phyloP scores from a whole-genome alignment of 345 rosid species.

The Linum trigynum region DNA sequence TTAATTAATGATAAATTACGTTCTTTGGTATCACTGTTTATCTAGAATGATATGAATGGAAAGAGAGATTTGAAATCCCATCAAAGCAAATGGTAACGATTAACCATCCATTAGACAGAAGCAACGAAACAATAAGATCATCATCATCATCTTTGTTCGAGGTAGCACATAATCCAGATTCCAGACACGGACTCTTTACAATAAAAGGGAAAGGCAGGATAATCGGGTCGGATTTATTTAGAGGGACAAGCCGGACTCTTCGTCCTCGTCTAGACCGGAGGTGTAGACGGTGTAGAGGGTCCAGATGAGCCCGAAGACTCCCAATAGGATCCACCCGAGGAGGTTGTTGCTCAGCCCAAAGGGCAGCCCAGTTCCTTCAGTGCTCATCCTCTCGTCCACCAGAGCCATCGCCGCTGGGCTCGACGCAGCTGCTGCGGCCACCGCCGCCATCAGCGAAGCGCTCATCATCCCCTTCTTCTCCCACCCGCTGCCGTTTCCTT shows the following conservation, averaged over 20 bases:
- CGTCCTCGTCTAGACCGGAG: slow-evolving; percentile 66
- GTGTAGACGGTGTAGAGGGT: slow-evolving; percentile 62
- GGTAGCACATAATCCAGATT: background rate
- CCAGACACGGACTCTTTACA: slow-evolving; percentile 4
- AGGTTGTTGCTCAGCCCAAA: slow-evolving; percentile 94
- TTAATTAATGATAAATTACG: too few species aligned
- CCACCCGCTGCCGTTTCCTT: slow-evolving; percentile 24
- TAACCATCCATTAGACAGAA: too few species aligned
- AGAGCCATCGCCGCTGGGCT: slow-evolving; percentile 66
- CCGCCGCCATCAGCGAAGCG: slow-evolving; percentile 42
- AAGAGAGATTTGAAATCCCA: slow-evolving; percentile 10
- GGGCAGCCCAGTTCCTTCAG: slow-evolving; percentile 93
- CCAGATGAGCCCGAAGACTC: slow-evolving; percentile 83
- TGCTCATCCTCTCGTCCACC: slow-evolving; percentile 82
- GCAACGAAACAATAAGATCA: too few species aligned
- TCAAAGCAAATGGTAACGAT: background rate
- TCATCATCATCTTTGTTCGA: too few species aligned
- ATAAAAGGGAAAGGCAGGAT: slow-evolving; percentile 3
- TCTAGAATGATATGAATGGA: slow-evolving; percentile 10
- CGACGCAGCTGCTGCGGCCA: slow-evolving; percentile 41
- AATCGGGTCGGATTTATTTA: slow-evolving; percentile 20
- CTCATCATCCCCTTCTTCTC: slow-evolving; percentile 29
- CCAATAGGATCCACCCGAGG: slow-evolving; percentile 82
- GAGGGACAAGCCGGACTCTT: slow-evolving; percentile 87
- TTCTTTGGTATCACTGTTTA: too few species aligned